These are phyloP conservation scores for Castanea crenata DNA, from an alignment of 306 rosid species.

Conservation along the genomic window DNA sequence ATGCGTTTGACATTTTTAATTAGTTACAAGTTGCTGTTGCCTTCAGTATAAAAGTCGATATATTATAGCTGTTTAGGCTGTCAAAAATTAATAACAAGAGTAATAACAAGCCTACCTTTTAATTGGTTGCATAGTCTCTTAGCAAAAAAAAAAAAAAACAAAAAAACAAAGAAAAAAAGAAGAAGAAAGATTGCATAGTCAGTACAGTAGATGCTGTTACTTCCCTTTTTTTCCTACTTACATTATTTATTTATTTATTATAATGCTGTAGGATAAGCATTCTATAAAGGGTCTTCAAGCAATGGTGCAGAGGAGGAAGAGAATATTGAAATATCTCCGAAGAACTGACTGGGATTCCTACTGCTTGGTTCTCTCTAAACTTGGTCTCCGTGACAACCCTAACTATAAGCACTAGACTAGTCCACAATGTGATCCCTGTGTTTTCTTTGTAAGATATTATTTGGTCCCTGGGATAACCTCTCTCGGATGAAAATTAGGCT, in stretches of 20 bases:
- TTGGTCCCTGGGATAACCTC: background rate
- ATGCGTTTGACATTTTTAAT: background rate
- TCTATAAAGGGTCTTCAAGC: slow-evolving; percentile 79
- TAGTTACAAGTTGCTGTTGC: too few relatives aligned
- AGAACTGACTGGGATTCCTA: slow-evolving; percentile 94
- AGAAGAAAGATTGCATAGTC: too few relatives aligned
- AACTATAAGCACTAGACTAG: slow-evolving; percentile 41
- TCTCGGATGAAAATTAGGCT: background rate
- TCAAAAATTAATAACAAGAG: background rate
- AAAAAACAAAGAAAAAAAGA: too few relatives aligned
- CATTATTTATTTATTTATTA: background rate
- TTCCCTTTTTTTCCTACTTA: slow-evolving; percentile 8
- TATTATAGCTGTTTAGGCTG: too few relatives aligned
- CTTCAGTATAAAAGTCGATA: too few relatives aligned
- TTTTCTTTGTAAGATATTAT: background rate
- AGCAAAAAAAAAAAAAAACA: too few relatives aligned
- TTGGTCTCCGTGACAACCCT: slow-evolving; percentile 88
- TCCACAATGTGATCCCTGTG: background rate
- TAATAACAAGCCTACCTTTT: background rate
- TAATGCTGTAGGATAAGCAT: slow-evolving; percentile 74
- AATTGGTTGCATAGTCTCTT: background rate
- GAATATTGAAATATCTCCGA: slow-evolving; percentile 77
- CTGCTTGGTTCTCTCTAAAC: slow-evolving; percentile 73
- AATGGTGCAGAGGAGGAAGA: slow-evolving; percentile 88
- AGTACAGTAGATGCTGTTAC: too few relatives aligned